Evolutionary conservation across 768 basidiomycete species (phyloP).

Genomic region (Podaxis sp.): DNA sequence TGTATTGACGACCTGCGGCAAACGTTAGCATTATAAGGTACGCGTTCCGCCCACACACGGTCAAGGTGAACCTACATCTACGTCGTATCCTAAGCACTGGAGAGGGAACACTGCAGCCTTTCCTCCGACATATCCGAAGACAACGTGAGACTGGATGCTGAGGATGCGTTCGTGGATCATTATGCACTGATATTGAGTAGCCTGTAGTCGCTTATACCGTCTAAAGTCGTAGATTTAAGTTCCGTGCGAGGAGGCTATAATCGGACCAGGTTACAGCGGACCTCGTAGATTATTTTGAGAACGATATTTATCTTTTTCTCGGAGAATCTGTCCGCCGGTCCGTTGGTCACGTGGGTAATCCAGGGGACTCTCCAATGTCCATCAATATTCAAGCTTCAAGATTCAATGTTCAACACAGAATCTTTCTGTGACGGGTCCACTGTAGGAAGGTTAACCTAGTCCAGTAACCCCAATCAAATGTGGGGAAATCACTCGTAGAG

Average conservation of each 20-base stretch:
- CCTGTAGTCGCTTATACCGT: background rate
- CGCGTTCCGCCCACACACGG: constrained; percentile 10
- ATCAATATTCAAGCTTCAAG: too few relatives aligned
- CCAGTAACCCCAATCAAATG: too few relatives aligned
- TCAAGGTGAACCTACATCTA: constrained; percentile 64
- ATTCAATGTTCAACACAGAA: too few relatives aligned
- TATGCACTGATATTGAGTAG: background rate
- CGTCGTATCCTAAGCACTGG: constrained; percentile 90
- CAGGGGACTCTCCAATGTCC: too few relatives aligned
- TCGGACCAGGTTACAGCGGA: background rate
- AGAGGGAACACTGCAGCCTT: constrained; percentile 77
- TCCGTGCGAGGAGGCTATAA: background rate
- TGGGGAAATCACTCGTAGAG: too few relatives aligned
- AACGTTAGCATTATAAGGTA: background rate
- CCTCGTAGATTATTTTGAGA: background rate
- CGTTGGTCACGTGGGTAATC: background rate
- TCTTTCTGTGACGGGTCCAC: too few relatives aligned
- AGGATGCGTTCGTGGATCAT: constrained; percentile 56
- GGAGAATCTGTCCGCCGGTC: background rate
- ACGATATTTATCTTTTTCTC: background rate
- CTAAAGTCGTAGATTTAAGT: background rate
- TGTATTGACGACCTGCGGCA: constrained; percentile 73
- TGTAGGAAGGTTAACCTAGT: too few relatives aligned
- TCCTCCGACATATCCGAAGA: constrained; percentile 90
- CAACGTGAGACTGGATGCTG: constrained; percentile 92